Conservation (phyloP, 345 rosid genomes). For the Raphanus raphanistrum region DNA sequence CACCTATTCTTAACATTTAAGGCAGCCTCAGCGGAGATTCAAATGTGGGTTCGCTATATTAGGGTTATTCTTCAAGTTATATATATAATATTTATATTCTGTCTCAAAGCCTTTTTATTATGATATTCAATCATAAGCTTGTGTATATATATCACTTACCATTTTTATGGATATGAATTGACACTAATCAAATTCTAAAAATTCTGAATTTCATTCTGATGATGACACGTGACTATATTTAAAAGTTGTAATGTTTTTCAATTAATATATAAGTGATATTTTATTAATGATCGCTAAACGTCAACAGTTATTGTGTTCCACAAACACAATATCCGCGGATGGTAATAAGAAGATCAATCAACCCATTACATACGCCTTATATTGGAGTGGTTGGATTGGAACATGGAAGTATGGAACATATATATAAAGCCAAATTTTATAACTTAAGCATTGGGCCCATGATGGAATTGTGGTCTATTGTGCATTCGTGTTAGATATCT, state of each 20-base stretch:
- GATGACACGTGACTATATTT: too few relatives aligned
- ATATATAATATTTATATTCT: background rate
- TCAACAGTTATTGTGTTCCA: background rate
- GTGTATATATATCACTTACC: background rate
- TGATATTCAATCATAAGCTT: background rate
- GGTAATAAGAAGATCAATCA: background rate
- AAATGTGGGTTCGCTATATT: too few relatives aligned
- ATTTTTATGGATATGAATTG: background rate
- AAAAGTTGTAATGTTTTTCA: too few relatives aligned
- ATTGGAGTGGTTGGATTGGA: slow-evolving; percentile 24
- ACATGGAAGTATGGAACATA: too few relatives aligned
- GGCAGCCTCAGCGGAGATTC: too few relatives aligned
- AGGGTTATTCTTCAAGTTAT: too few relatives aligned
- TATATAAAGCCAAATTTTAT: slow-evolving; percentile 8
- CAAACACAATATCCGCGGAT: background rate
- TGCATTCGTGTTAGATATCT: background rate
- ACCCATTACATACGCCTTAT: background rate
- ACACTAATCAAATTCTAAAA: background rate
- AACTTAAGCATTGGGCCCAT: slow-evolving; percentile 21
- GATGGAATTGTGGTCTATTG: slow-evolving; percentile 27
- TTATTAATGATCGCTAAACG: too few relatives aligned
- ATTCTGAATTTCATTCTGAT: too few relatives aligned
- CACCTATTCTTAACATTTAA: too few relatives aligned
- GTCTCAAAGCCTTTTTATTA: background rate
- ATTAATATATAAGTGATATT: too few relatives aligned